Base-by-base conservation (phyloP, 2,329 filamentous ascomycete genomes). In the Hymenoscyphus repandus region DNA sequence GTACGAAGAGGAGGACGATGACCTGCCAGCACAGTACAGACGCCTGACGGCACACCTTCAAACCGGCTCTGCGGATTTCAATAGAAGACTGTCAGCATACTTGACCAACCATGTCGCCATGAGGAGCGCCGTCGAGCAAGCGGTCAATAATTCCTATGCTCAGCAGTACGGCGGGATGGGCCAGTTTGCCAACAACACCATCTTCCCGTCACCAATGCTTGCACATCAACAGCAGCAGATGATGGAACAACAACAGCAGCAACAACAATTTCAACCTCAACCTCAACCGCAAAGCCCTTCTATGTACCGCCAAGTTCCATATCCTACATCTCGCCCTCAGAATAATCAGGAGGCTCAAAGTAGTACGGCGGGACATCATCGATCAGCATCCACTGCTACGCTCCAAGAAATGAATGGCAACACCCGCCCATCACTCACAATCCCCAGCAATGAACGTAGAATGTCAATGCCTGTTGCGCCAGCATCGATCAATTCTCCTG, bases 1-100 rank as follows among this genome's bases (percentile, higher is more conserved):
- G 89, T 96, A 96, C 65, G 90, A 96, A 64, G 91, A 96, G 68
- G 88, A 95, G 64, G 90, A 95, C 47, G 88, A 95, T 59, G 87
- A 91, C 50, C 66, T 88, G 20, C 83, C 85, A 1, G 76, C 81
- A 53, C 80, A 82, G 48, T 87, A 83, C 63, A 76, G 82, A 51
- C 73, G 81, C 12, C 71, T 89, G 31, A 80, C 80, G 12, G 75
- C 80, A 2, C 78, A 84, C 59, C 70, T 87, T 52, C 57, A 62
- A 32, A 57, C 56, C 13, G 46, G 45, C 6, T 55, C 58, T 18
- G 38, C 45, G n/a, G 50, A 58, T 13, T 61, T 64, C 48, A 62
- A 64, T 38, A 38, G 43, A 13, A 50, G 52, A 17, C 45, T 66
- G 11, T 50, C 54, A 12, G 75, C 78, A 18, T 82, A 80, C 61